A percentile compares a stretch with the other conserved stretches of the same genome.
Conservation (phyloP, 192 early-diverging fungal genomes). For the Mortierella hygrophila region DNA sequence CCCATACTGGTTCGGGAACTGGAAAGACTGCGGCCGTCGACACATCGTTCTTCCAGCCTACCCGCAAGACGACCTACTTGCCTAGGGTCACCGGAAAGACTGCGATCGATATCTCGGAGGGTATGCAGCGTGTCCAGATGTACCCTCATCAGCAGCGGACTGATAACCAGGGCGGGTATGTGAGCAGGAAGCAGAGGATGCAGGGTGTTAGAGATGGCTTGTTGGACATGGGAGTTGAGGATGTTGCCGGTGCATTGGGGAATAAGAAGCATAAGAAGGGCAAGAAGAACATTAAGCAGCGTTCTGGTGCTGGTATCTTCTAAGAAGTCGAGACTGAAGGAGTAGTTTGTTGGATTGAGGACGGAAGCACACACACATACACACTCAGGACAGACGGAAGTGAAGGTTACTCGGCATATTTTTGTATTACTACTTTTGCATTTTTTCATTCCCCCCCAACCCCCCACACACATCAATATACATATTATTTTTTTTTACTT, state of each 20-base stretch:
- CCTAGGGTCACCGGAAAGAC: slow-evolving; percentile 55
- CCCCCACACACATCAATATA: background rate
- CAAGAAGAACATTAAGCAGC: slow-evolving; percentile 80
- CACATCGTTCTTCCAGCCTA: slow-evolving; percentile 60
- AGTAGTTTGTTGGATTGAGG: background rate
- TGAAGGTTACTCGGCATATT: background rate
- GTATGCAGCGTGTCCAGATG: slow-evolving; percentile 67
- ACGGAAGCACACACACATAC: background rate
- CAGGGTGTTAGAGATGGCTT: slow-evolving; percentile 39
- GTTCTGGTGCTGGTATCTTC: slow-evolving; percentile 70
- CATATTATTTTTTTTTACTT: background rate
- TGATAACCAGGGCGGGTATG: slow-evolving; percentile 61
- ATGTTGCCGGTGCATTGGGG: slow-evolving; percentile 47
- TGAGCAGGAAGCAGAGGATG: slow-evolving; percentile 44
- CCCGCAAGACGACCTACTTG: slow-evolving; percentile 37
- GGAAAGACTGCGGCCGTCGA: slow-evolving; percentile 71
- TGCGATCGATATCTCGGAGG: slow-evolving; percentile 51
- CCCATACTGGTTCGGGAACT: slow-evolving; percentile 37
- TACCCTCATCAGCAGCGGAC: slow-evolving; percentile 71
- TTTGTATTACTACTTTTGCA: slow-evolving; percentile 8
- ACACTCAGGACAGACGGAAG: background rate
- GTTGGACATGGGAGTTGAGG: slow-evolving; percentile 41
- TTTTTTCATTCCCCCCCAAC: background rate
- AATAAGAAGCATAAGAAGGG: slow-evolving; percentile 83
- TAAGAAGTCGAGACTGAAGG: background rate